A percentile compares a stretch with the other conserved stretches of the same genome.
Evolutionary conservation across 176 grass and related monocot genomes (phyloP).

Genomic region (Oryza nivara): DNA sequence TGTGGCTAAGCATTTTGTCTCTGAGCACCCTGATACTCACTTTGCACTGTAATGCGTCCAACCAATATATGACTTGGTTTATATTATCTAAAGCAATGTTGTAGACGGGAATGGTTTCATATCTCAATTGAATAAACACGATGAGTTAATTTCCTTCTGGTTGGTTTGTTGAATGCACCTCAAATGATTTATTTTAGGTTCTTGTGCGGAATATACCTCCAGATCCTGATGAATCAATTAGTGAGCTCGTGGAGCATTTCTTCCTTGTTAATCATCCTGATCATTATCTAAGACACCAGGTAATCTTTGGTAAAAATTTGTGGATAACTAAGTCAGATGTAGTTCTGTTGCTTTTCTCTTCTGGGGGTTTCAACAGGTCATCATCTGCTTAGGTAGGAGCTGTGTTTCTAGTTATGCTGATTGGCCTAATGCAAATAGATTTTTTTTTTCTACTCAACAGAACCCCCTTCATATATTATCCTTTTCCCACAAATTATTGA

Average conservation of each 20-base stretch:
- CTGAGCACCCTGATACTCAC: not conserved
- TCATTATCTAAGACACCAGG: constrained; percentile 90
- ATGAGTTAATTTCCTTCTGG: not conserved
- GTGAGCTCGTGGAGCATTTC: constrained; percentile 97
- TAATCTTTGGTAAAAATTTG: constrained; percentile 36
- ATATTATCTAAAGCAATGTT: not conserved
- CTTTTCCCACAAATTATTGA: not conserved
- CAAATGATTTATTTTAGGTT: constrained; percentile 60
- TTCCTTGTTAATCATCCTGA: constrained; percentile 98
- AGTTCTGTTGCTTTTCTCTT: not conserved
- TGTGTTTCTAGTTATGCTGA: not conserved
- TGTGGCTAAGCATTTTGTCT: not conserved
- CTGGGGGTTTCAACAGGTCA: constrained; percentile 8
- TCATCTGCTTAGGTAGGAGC: not conserved
- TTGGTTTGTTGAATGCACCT: constrained; percentile 18
- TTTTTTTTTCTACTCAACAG: not conserved
- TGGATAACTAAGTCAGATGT: not conserved
- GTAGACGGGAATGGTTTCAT: not conserved
- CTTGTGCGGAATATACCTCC: constrained; percentile 88
- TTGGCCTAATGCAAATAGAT: not conserved
- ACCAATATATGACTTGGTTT: constrained; percentile 23
- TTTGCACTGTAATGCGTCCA: not conserved
- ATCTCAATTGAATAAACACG: constrained; percentile 1
- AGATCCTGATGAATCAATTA: constrained; percentile 89
- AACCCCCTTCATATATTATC: not conserved